phyloP scores from a whole-genome alignment of 2,329 filamentous ascomycete genomes.

The Neofusicoccum sp. region DNA sequence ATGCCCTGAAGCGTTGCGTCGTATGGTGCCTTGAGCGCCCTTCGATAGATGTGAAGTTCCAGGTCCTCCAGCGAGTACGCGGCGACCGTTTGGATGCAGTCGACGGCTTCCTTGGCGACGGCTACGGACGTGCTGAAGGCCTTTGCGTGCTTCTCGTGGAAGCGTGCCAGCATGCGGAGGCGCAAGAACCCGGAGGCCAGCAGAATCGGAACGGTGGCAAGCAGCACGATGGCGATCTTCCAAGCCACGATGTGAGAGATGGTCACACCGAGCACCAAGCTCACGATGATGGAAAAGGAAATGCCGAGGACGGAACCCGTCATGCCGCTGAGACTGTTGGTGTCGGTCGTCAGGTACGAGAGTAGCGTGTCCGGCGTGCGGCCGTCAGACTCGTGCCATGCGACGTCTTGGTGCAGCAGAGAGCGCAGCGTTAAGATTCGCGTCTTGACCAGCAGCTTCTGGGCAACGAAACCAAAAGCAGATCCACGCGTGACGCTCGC shows the following conservation, averaged over 20 bases:
- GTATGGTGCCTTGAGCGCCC: slow-evolving; percentile 34
- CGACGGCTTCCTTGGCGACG: slow-evolving; percentile 46
- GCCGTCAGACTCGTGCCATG: slow-evolving; percentile 14
- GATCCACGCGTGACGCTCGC: not conserved
- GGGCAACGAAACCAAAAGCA: slow-evolving; percentile 4
- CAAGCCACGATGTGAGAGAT: slow-evolving; percentile 63
- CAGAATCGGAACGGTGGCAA: slow-evolving; percentile 74
- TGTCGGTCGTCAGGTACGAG: slow-evolving; percentile 8
- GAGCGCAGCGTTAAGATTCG: slow-evolving; percentile 6
- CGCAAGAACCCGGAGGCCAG: slow-evolving; percentile 81
- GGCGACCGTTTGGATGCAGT: slow-evolving; percentile 45
- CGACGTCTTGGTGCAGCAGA: slow-evolving; percentile 3
- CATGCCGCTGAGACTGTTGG: not conserved
- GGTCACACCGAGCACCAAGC: slow-evolving; percentile 43
- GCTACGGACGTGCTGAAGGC: slow-evolving; percentile 44
- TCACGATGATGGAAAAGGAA: slow-evolving; percentile 62
- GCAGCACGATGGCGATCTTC: slow-evolving; percentile 85
- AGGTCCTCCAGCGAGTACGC: slow-evolving; percentile 44
- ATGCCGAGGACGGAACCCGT: slow-evolving; percentile 50
- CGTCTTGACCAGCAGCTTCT: slow-evolving; percentile 10
- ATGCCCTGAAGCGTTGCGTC: slow-evolving; percentile 42
- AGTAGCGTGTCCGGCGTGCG: slow-evolving; percentile 4
- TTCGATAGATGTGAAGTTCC: slow-evolving; percentile 38
- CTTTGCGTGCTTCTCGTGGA: slow-evolving; percentile 61
- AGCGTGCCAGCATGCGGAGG: slow-evolving; percentile 80